Conservation (phyloP, 192 early-diverging fungal species). For the Neocallimastix lanati region DNA sequence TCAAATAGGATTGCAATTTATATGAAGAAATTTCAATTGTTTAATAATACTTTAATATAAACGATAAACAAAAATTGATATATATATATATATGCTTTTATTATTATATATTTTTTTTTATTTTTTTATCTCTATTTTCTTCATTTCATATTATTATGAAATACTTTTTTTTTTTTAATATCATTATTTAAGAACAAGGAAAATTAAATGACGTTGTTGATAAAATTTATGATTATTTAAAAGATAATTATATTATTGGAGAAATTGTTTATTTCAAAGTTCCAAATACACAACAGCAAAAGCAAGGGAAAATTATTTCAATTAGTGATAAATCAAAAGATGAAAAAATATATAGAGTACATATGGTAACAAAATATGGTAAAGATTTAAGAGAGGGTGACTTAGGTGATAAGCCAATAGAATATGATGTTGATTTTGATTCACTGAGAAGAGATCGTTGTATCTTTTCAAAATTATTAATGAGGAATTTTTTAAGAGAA, state of each 20-base stretch:
- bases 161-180: too few relatives aligned
- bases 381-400: conserved; percentile 22
- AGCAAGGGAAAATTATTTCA: conserved; percentile 2
- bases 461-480: conserved; percentile 48
- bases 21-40: too few relatives aligned
- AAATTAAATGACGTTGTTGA: conserved; percentile 41
- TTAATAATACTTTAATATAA: too few relatives aligned
- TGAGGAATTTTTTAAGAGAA: conserved; percentile 53
- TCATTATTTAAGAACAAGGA: conserved; percentile 27
- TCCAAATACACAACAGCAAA: conserved; percentile 8
- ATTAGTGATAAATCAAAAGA: background rate
- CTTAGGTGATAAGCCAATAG: conserved; percentile 5
- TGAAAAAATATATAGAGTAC: conserved; percentile 9
- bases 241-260: conserved; percentile 25
- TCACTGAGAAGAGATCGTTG: conserved; percentile 30
- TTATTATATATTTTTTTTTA: conserved; percentile 12
- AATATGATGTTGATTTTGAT: conserved; percentile 6
- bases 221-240: conserved; percentile 32
- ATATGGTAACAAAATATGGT: conserved; percentile 26
- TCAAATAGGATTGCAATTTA: background rate
- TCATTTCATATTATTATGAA: too few relatives aligned
- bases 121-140: too few relatives aligned
- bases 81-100: background rate
- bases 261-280: conserved; percentile 22
- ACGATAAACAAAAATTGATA: too few relatives aligned